These are phyloP conservation scores for Kwoniella sp. DNA, from an alignment of 768 basidiomycete genomes.

Conservation along the genomic window DNA sequence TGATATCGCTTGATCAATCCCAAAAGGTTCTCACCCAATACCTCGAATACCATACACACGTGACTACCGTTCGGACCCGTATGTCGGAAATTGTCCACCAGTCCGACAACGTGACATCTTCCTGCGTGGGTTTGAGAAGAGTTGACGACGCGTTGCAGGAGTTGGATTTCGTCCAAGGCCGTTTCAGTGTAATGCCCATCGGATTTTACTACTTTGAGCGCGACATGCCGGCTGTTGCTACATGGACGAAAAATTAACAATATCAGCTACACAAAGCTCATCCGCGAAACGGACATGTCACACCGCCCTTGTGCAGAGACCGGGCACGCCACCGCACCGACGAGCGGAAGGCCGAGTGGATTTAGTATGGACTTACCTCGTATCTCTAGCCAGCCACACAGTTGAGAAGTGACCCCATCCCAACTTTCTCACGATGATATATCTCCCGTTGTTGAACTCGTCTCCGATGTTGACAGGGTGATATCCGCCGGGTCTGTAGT, in stretches of 20 bases:
- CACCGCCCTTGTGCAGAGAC: neutral
- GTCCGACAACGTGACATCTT: constrained; percentile 90
- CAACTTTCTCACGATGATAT: constrained; percentile 83
- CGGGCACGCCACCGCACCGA: no score
- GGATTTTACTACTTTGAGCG: constrained; percentile 98
- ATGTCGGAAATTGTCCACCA: constrained; percentile 96
- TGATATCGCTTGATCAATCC: constrained; percentile 96
- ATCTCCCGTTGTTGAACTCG: constrained; percentile 79
- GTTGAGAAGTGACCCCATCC: constrained; percentile 62
- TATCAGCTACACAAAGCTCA: neutral
- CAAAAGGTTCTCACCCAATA: constrained; percentile 92
- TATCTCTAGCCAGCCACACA: constrained; percentile 57
- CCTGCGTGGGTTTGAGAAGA: constrained; percentile 81
- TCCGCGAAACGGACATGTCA: no score
- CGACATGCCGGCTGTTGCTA: constrained; percentile 93
- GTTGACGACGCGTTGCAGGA: constrained; percentile 90
- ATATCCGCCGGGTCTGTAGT: constrained; percentile 67
- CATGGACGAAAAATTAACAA: neutral
- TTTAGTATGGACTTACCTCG: constrained; percentile 47
- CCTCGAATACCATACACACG: constrained; percentile 99
- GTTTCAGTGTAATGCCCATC: constrained; percentile 97
- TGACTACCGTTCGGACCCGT: constrained; percentile 95
- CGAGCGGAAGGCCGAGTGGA: neutral
- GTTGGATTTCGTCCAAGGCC: constrained; percentile 97
- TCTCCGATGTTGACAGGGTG: constrained; percentile 77